A percentile compares a stretch with the other conserved stretches of the same genome.
Evolutionary conservation across 345 rosid species (phyloP).

Genomic region (Anacardium occidentale): DNA sequence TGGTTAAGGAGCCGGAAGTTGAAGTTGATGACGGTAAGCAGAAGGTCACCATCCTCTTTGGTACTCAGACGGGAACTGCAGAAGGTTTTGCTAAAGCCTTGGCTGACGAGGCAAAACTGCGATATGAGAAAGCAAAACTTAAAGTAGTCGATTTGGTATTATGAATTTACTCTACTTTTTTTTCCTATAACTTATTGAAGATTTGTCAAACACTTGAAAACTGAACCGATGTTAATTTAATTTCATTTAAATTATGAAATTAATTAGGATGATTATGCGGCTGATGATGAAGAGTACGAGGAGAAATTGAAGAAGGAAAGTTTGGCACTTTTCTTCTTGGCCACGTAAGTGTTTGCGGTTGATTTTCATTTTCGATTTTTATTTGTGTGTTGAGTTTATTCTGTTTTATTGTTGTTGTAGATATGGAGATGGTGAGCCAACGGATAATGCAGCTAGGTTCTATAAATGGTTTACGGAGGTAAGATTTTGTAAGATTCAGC

Average conservation of each 20-base stretch:
- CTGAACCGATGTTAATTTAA: neutral
- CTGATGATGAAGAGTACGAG: conserved; percentile 89
- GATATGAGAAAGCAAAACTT: conserved; percentile 78
- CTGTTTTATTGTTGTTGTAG: conserved; percentile 31
- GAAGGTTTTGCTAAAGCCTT: conserved; percentile 96
- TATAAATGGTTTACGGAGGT: conserved; percentile 98
- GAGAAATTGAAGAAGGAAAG: conserved; percentile 85
- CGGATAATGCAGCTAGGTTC: conserved; percentile 98
- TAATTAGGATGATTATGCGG: conserved; percentile 88
- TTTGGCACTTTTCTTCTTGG: conserved; percentile 79
- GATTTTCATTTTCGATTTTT: neutral
- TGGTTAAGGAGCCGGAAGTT: conserved; percentile 49
- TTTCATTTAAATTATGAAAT: conserved; percentile 9
- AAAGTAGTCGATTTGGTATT: conserved; percentile 85
- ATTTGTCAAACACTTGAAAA: neutral
- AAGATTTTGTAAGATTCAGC: conserved; percentile 17
- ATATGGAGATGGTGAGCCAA: conserved; percentile 99
- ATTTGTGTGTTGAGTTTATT: neutral
- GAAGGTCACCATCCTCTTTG: conserved; percentile 80
- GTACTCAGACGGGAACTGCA: conserved; percentile 95
- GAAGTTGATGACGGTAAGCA: conserved; percentile 75
- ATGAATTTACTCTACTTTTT: neutral
- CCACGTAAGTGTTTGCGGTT: conserved; percentile 62
- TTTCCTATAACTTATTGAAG: neutral
- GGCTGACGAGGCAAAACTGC: conserved; percentile 80